Base-by-base conservation (phyloP, 805 yeast species). In the Myxozyma nipponensis region DNA sequence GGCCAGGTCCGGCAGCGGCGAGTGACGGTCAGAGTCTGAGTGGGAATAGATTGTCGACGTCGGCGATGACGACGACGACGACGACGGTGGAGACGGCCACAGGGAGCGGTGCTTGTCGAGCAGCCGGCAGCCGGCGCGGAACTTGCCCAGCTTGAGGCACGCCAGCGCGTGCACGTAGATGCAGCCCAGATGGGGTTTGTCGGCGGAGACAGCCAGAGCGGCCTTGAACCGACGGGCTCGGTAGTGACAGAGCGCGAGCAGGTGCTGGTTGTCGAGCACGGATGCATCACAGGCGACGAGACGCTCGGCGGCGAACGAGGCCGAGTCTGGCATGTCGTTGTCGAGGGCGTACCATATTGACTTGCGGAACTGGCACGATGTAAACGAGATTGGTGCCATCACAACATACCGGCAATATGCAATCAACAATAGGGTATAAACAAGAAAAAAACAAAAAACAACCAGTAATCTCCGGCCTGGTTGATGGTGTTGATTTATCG, bases 271-370 rank as follows among this genome's bases (percentile, higher is more conserved):
- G 47, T 83, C 86, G 4, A 76, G 65, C 54, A 79, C 76, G 35
- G 73, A 66, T n/a, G 73, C 72, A 42, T 75, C 75, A 44, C 79
- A 77, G 1, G 95, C 87, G 30, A 84, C 68, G 21, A 88, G 71
- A 57, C 95, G 73, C 65, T 93, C 98, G 17, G 89, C 80, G 3
- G 91, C 82, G 68, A 93, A 87, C 62, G 83, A 89, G 1, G 98
- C 97, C 24, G 90, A 84, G 13, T 73, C 69, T 40, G 77, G 69
- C 53, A 85, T 75, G 62, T 82, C 88, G 52, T 78, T 77, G 60
- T 87, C 95, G 36, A 88, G 66, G 10, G 84, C 77, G 61, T 86
- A 84, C 65, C 86, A 70, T n/a, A 84, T 74, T 1, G 77, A 39
- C 28, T 42, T 32, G 32, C 56, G 54, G 69, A 9, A 83, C 75